These are phyloP conservation scores for Escovopsis weberi DNA, from an alignment of 2,329 filamentous ascomycete genomes.

Conservation along the genomic window DNA sequence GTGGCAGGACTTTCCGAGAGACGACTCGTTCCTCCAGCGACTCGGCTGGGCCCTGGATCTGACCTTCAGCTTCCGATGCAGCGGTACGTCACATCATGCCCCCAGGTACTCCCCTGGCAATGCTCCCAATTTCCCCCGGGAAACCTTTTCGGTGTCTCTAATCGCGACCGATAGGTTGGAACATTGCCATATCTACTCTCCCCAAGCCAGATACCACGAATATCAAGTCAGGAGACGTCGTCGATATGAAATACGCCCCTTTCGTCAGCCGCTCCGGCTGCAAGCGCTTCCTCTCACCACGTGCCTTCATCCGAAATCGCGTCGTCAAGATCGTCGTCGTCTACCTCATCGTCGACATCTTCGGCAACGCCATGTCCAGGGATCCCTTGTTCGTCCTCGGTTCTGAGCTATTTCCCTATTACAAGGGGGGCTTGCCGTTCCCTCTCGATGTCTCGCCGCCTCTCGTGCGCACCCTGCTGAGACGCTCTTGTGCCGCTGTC, in stretches of 20 bases:
- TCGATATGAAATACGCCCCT: constrained; percentile 28
- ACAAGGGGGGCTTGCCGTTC: constrained; percentile 23
- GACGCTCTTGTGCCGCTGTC: too few species aligned
- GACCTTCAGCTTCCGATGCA: constrained; percentile 37
- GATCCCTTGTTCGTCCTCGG: constrained; percentile 65
- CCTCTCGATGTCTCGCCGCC: constrained; percentile 28
- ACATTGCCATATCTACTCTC: constrained; percentile 35
- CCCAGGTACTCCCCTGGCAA: too few species aligned
- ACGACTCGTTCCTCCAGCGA: constrained; percentile 32
- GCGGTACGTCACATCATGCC: constrained; percentile 24
- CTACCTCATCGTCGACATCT: constrained; percentile 55
- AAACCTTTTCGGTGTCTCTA: too few species aligned
- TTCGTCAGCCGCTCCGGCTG: constrained; percentile 31
- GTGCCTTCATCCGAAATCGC: constrained; percentile 29
- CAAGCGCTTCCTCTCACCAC: constrained; percentile 25
- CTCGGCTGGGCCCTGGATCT: constrained; percentile 43
- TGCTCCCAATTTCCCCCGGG: too few species aligned
- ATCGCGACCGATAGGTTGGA: constrained; percentile 33
- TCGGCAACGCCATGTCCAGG: constrained; percentile 53
- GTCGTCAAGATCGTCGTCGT: constrained; percentile 33
- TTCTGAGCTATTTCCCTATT: constrained; percentile 16
- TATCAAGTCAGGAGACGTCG: constrained; percentile 19
- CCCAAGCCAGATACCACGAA: constrained; percentile 26
- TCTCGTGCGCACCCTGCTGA: too few species aligned
- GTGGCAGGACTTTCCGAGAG: constrained; percentile 44